Conservation (phyloP, 805 yeast species). For the Candida oleophila region DNA sequence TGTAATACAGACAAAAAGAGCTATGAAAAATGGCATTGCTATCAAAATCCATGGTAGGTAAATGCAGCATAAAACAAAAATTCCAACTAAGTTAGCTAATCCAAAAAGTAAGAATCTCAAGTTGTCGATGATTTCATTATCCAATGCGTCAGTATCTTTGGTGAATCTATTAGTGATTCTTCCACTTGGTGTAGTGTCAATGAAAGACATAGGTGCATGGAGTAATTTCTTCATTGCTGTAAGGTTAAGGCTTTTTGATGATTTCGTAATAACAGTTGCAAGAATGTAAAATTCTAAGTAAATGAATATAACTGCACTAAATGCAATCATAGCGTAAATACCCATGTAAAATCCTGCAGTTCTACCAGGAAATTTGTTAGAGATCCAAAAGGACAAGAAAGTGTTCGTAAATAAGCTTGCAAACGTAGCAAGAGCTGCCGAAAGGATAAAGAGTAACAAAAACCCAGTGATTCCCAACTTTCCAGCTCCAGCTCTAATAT, state of each 20-base stretch:
- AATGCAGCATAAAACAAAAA: constrained; percentile 34
- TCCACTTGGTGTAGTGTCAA: constrained; percentile 88
- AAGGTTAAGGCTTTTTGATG: constrained; percentile 60
- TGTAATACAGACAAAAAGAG: constrained; percentile 24
- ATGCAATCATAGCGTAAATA: constrained; percentile 60
- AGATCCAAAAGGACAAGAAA: constrained; percentile 85
- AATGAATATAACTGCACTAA: constrained; percentile 47
- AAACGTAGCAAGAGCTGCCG: constrained; percentile 41
- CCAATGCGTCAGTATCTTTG: constrained; percentile 81
- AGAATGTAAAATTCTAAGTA: constrained; percentile 43
- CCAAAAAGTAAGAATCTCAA: constrained; percentile 59
- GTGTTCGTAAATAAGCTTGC: constrained; percentile 60
- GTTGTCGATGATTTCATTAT: constrained; percentile 75
- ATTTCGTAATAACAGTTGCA: constrained; percentile 49
- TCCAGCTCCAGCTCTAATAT: constrained; percentile 58
- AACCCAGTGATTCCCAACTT: constrained; percentile 26
- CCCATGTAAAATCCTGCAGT: constrained; percentile 68
- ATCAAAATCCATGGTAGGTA: constrained; percentile 43
- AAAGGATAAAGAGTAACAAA: constrained; percentile 16
- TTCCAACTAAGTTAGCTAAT: constrained; percentile 55
- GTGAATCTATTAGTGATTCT: constrained; percentile 83
- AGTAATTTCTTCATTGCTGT: constrained; percentile 60
- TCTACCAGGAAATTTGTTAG: constrained; percentile 45
- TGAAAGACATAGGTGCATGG: constrained; percentile 77
- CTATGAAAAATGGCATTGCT: constrained; percentile 30